Conservation (phyloP, 371 early-diverging fungal species). For the Entomophthora muscae region DNA sequence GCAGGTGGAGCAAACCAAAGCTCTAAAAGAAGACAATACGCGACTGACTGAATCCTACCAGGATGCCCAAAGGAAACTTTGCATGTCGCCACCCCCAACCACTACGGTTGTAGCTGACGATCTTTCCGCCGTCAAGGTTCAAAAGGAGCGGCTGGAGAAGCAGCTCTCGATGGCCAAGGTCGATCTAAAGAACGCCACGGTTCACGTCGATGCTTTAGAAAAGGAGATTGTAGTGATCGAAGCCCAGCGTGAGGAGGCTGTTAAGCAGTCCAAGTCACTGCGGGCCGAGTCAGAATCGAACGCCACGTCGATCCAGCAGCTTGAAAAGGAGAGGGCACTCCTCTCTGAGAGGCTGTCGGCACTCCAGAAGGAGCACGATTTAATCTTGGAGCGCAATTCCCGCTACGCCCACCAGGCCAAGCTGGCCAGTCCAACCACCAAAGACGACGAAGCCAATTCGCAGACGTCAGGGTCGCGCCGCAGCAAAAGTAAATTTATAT, state of each 20-base stretch:
- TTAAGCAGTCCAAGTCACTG: not conserved
- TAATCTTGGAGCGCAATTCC: not conserved
- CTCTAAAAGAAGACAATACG: not conserved
- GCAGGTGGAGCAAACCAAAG: not conserved
- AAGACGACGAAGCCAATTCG: not conserved
- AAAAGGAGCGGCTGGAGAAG: not conserved
- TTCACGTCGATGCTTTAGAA: not conserved
- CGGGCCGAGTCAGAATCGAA: too few species aligned
- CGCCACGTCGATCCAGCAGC: too few species aligned
- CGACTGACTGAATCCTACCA: not conserved
- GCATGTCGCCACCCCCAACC: not conserved
- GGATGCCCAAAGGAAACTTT: not conserved
- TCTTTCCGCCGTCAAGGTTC: not conserved
- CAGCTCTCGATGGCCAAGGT: not conserved
- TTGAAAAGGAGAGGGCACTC: not conserved
- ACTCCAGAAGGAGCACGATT: not conserved
- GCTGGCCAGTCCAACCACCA: not conserved
- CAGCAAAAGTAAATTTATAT: not conserved
- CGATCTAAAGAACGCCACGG: not conserved
- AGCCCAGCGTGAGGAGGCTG: not conserved
- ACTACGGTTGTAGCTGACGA: not conserved
- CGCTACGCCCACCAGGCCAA: not conserved
- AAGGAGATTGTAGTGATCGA: not conserved
- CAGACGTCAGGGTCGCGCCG: not conserved
- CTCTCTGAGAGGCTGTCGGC: not conserved